A percentile compares a stretch with the other conserved stretches of the same genome.
phyloP scores from a whole-genome alignment of 352 stramenopile genomes.

The Plasmopara muralis region DNA sequence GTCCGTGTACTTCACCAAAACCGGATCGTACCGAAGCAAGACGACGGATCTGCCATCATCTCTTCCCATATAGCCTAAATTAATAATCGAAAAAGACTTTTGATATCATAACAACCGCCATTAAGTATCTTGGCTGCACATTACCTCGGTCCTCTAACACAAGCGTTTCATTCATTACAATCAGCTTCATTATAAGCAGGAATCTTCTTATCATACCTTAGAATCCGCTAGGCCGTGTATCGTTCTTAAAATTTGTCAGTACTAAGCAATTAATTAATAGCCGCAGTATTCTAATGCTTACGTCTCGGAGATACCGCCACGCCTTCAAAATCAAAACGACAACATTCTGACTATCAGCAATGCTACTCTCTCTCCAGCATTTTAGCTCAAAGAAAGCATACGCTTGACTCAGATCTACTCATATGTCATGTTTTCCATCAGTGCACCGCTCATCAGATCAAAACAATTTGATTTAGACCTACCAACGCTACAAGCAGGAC shows the following conservation, averaged over 20 bases:
- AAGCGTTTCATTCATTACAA: constrained; percentile 2
- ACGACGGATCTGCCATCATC: constrained; percentile 80
- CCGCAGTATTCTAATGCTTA: constrained; percentile 18
- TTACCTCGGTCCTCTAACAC: constrained; percentile 26
- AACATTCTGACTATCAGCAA: not conserved
- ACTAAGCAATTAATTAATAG: not conserved
- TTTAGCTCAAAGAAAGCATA: constrained; percentile 12
- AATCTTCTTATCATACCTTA: constrained; percentile 31
- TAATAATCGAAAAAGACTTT: not conserved
- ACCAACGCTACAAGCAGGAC: constrained; percentile 54
- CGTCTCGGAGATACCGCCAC: constrained; percentile 60
- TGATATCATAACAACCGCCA: not conserved
- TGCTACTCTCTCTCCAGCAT: not conserved
- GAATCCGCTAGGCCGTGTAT: constrained; percentile 55
- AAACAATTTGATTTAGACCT: not conserved
- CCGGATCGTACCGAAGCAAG: constrained; percentile 57
- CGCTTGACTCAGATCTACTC: constrained; percentile 49
- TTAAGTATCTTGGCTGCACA: not conserved
- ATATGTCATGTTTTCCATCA: not conserved
- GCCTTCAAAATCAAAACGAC: constrained; percentile 14
- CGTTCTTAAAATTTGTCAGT: constrained; percentile 29
- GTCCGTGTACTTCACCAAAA: not conserved
- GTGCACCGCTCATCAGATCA: not conserved
- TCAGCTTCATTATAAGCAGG: not conserved
- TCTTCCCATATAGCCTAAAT: constrained; percentile 80